Conservation (phyloP, 1,139 yeast species). For the Diutina pseudorugosa region DNA sequence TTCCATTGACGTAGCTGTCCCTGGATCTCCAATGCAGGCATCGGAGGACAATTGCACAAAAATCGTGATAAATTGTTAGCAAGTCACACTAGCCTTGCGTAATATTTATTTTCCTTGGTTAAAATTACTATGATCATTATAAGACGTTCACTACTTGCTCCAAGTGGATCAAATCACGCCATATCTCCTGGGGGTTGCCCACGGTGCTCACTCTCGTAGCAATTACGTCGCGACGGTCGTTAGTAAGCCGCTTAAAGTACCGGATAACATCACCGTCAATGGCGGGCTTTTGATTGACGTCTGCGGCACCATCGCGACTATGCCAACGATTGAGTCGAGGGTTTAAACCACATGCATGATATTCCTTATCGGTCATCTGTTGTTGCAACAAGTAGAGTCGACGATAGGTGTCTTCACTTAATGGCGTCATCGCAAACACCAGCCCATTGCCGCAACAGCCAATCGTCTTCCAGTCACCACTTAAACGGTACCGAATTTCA, state of each 20-base stretch:
- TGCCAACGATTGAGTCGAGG: conserved; percentile 61
- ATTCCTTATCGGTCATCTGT: conserved; percentile 68
- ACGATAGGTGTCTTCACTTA: conserved; percentile 64
- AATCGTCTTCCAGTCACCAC: conserved; percentile 21
- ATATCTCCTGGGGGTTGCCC: conserved; percentile 42
- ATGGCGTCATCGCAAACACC: conserved; percentile 60
- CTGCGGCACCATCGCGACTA: conserved; percentile 16
- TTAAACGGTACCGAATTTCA: neutral
- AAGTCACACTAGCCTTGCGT: no score
- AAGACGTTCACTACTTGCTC: conserved; percentile 23
- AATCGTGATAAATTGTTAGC: no score
- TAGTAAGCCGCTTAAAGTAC: conserved; percentile 40
- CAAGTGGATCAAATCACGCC: conserved; percentile 55
- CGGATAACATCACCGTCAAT: conserved; percentile 49
- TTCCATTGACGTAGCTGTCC: no score
- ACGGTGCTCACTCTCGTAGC: conserved; percentile 43
- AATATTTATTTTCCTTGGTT: no score
- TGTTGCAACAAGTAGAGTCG: conserved; percentile 79
- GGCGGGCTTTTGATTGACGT: conserved; percentile 38
- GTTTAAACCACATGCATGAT: conserved; percentile 68
- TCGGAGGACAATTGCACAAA: no score
- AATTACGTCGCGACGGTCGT: conserved; percentile 41
- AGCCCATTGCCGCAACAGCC: conserved; percentile 79
- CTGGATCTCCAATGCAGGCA: no score
- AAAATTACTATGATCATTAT: conserved; percentile 7